Percentiles rank a stretch among this genome's conserved stretches.
These are phyloP conservation scores for Thalassiosira pacifica DNA, from an alignment of 352 stramenopile genomes.

Conservation along the genomic window DNA sequence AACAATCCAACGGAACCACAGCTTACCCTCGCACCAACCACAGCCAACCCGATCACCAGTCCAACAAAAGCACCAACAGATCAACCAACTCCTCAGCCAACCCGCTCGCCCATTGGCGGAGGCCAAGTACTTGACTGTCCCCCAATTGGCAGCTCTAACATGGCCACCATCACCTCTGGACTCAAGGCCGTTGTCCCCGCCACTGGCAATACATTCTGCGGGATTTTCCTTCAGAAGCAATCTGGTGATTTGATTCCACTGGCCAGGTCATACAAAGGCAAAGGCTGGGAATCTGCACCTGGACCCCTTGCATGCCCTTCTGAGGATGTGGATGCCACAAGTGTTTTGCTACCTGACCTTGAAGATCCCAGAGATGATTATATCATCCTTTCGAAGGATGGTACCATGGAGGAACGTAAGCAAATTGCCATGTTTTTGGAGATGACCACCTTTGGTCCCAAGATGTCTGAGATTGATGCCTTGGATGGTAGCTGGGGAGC, in stretches of 20 bases:
- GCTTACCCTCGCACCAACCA: constrained; percentile 6
- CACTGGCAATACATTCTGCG: constrained; percentile 44
- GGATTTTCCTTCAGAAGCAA: constrained; percentile 54
- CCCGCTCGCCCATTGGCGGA: neutral
- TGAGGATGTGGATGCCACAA: constrained; percentile 20
- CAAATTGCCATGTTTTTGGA: constrained; percentile 72
- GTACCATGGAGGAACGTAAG: constrained; percentile 17
- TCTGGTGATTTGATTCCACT: constrained; percentile 63
- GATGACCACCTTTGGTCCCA: constrained; percentile 74
- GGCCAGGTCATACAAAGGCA: constrained; percentile 70
- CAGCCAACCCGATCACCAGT: constrained; percentile 5
- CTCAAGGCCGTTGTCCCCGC: constrained; percentile 14
- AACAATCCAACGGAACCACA: constrained; percentile 4
- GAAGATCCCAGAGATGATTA: constrained; percentile 41
- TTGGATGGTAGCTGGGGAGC: constrained; percentile 36
- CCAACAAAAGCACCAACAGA: constrained; percentile 13
- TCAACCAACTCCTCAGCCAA: neutral
- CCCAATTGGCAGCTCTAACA: neutral
- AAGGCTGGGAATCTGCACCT: constrained; percentile 69
- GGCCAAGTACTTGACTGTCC: constrained; percentile 41
- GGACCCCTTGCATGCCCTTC: constrained; percentile 46
- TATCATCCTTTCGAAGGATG: constrained; percentile 54
- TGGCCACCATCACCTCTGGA: neutral
- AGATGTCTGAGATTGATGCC: constrained; percentile 56
- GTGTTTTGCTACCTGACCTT: constrained; percentile 38